phyloP scores from a whole-genome alignment of 2,329 filamentous ascomycete species.

The Ophiostoma tasmaniense region DNA sequence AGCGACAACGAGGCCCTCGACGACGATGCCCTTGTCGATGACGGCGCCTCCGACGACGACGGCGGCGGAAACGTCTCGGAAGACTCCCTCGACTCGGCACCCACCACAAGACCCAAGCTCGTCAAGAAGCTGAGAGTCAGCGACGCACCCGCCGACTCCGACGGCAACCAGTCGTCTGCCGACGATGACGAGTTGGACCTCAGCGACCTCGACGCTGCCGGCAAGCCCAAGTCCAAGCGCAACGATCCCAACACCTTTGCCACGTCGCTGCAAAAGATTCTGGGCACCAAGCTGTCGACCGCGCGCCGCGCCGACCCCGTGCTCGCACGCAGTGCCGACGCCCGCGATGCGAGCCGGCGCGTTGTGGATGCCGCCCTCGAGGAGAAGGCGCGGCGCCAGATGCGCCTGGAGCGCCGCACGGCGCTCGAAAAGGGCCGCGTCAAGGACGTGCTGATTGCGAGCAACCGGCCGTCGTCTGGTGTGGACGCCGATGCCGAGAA shows the following conservation, averaged over 20 bases:
- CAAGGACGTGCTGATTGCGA: conserved; percentile 67
- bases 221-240: conserved; percentile 56
- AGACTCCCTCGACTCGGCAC: conserved; percentile 26
- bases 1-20: conserved; percentile 50
- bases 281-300: conserved; percentile 77
- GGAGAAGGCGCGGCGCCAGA: conserved; percentile 65
- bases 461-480: conserved; percentile 18
- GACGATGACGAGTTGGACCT: conserved; percentile 29
- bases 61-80: conserved; percentile 30
- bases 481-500: conserved; percentile 27
- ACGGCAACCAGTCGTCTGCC: conserved; percentile 25
- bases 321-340: conserved; percentile 71
- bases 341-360: conserved; percentile 62
- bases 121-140: conserved; percentile 3
- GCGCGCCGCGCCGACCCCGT: conserved; percentile 81
- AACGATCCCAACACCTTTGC: conserved; percentile 90
- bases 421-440: conserved; percentile 81
- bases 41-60: conserved; percentile 30
- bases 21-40: conserved; percentile 43
- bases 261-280: conserved; percentile 85
- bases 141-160: conserved; percentile 26
- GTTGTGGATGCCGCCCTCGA: conserved; percentile 72
- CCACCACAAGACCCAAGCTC: conserved; percentile 18
- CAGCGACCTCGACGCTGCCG: not conserved
- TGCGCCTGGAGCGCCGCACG: conserved; percentile 71